Evolutionary conservation across 805 yeast genomes (phyloP), one percentile per base, ranked within the genome.

Genomic region (Saccharomycopsis fibuligera): DNA sequence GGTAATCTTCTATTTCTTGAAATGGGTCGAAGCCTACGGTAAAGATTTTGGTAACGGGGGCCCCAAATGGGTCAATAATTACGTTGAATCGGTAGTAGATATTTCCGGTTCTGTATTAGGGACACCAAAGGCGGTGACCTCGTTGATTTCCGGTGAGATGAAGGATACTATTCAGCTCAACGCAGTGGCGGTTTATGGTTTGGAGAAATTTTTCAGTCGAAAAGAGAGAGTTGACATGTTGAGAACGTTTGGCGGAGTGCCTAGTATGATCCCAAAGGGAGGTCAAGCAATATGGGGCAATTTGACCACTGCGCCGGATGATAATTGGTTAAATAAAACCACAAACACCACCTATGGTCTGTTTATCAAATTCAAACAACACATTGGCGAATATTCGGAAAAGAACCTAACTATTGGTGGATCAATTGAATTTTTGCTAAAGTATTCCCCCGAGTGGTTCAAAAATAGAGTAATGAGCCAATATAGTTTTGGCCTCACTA

Each of bases 131-230:
- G 85, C 96, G 1, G 77, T 89, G 19, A 87, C 95, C 0, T 96
- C 96, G 0, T 69, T 93, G 51, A 65, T 93, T n/a, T 86, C 96
- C 14, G 99, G 99, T 14, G 99, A 93, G 66, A 93, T 93, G 98
- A 87, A 82, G 63, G 99, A 93, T 64, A 93, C 99, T 0, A 95
- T 95, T 27, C 96, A 91, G 60, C 70, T 93, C 62, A 93, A 93
- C 63, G 83, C 93, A 2, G 67, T 91, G 53, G 99, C 98, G 0
- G 88, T 91, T 55, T 88, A 86, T 60, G 99, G 97, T 1, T 73
- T 93, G 49, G 99, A 93, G 61, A 88, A 86, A 67, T 93, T 93
- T 66, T 89, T 93, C 64, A 83, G 93, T 45, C 76, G 96, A 62
- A 76, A 79, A 53, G 99, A 91, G 66, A 76, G 99, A 56, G 78